These are phyloP conservation scores for Coemansia asiatica DNA, from an alignment of 192 early-diverging fungal genomes.

Conservation along the genomic window DNA sequence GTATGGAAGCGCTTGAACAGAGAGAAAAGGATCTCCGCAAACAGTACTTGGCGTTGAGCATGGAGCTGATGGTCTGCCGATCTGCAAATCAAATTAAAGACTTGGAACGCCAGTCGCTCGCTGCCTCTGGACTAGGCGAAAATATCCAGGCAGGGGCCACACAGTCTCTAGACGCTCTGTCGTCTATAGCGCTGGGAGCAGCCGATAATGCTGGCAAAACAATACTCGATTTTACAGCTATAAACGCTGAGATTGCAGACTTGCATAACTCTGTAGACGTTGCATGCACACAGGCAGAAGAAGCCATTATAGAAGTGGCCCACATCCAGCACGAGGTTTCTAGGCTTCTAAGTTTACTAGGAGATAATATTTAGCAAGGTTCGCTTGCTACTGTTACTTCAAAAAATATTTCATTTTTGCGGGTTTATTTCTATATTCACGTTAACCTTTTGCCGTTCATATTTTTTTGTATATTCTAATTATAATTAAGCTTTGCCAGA, in stretches of 20 bases:
- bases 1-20: conserved; percentile 28
- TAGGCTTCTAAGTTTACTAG: neutral
- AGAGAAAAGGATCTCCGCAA: conserved; percentile 31
- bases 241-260: neutral
- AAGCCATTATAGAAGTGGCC: neutral
- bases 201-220: neutral
- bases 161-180: neutral
- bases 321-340: neutral
- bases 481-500: too few relatives aligned
- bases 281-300: conserved; percentile 5
- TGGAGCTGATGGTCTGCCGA: conserved; percentile 26
- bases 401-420: neutral
- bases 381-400: neutral
- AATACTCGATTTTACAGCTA: neutral
- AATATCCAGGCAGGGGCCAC: neutral
- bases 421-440: neutral
- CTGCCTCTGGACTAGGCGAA: neutral
- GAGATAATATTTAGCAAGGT: neutral
- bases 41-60: conserved; percentile 15
- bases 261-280: neutral
- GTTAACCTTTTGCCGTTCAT: too few relatives aligned
- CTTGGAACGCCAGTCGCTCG: neutral
- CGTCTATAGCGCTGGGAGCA: neutral
- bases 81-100: neutral
- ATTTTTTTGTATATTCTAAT: too few relatives aligned